A percentile compares a stretch with the other conserved stretches of the same genome.
These are phyloP conservation scores for Saccharomycopsis vini DNA, from an alignment of 805 yeast genomes.

Conservation along the genomic window DNA sequence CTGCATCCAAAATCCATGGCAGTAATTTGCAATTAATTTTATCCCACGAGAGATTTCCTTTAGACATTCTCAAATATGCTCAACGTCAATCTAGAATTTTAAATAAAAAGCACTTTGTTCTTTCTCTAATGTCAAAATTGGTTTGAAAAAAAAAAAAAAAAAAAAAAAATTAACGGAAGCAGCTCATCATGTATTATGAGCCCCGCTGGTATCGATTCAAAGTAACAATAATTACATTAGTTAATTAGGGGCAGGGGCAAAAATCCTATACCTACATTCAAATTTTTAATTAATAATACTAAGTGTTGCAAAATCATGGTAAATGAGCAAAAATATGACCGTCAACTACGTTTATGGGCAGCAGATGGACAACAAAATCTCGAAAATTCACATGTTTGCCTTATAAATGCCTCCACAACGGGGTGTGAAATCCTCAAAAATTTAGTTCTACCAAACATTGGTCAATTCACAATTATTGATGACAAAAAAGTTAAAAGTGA, in stretches of 20 bases:
- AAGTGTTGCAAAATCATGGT: not conserved
- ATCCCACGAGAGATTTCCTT: constrained; percentile 13
- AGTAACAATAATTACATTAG: too few species aligned
- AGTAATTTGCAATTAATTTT: constrained; percentile 6
- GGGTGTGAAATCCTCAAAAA: constrained; percentile 71
- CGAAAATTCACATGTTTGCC: constrained; percentile 47
- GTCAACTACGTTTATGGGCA: constrained; percentile 88
- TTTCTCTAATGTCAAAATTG: too few species aligned
- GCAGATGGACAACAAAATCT: constrained; percentile 59
- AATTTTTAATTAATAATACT: too few species aligned
- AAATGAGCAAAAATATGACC: constrained; percentile 54
- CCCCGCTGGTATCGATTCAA: too few species aligned
- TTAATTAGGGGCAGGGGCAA: too few species aligned
- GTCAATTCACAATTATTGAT: constrained; percentile 55
- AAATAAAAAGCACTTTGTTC: too few species aligned
- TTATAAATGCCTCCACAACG: constrained; percentile 48
- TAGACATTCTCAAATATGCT: not conserved
- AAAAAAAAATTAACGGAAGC: too few species aligned
- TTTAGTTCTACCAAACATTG: constrained; percentile 67
- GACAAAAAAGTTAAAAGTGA: constrained; percentile 29
- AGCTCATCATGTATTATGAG: too few species aligned
- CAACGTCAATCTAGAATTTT: too few species aligned
- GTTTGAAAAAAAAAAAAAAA: not conserved
- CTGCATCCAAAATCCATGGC: constrained; percentile 36
- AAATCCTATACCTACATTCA: too few species aligned